phyloP scores from a whole-genome alignment of 2,329 filamentous ascomycete genomes.

The Pestalotiopsis sp. region DNA sequence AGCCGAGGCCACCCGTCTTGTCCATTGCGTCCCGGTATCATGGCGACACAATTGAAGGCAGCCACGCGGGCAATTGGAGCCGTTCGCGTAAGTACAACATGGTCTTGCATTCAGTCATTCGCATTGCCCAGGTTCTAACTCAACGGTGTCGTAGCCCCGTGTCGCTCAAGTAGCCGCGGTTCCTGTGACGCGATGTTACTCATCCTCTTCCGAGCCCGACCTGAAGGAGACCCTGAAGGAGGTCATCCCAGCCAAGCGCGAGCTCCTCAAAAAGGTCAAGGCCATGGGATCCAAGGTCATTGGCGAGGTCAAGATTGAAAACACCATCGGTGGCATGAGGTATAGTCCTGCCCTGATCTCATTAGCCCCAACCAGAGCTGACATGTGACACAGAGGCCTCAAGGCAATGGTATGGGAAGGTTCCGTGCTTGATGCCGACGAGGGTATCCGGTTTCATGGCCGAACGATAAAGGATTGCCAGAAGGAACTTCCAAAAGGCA shows the following conservation, averaged over 20 bases:
- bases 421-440: conserved; percentile 92
- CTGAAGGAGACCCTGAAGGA: conserved; percentile 85
- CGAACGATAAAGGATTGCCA: conserved; percentile 99
- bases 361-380: not conserved
- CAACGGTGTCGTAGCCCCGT: conserved; percentile 28
- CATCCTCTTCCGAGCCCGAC: conserved; percentile 78
- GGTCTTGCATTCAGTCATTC: not conserved
- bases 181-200: conserved; percentile 60
- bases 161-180: conserved; percentile 30
- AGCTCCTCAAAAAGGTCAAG: conserved; percentile 93
- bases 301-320: conserved; percentile 91
- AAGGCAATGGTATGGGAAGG: conserved; percentile 99
- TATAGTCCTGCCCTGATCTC: conserved; percentile 15
- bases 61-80: conserved; percentile 66
- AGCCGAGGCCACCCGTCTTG: conserved; percentile 11
- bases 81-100: conserved; percentile 56
- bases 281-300: conserved; percentile 79
- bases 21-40: conserved; percentile 34
- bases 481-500: conserved; percentile 88
- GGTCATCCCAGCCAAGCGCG: conserved; percentile 88
- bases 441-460: conserved; percentile 98
- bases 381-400: conserved; percentile 59
- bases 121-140: not conserved
- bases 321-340: conserved; percentile 94
- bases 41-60: conserved; percentile 67